phyloP scores from a whole-genome alignment of 768 basidiomycete genomes.

The Tricholoma sp. region DNA sequence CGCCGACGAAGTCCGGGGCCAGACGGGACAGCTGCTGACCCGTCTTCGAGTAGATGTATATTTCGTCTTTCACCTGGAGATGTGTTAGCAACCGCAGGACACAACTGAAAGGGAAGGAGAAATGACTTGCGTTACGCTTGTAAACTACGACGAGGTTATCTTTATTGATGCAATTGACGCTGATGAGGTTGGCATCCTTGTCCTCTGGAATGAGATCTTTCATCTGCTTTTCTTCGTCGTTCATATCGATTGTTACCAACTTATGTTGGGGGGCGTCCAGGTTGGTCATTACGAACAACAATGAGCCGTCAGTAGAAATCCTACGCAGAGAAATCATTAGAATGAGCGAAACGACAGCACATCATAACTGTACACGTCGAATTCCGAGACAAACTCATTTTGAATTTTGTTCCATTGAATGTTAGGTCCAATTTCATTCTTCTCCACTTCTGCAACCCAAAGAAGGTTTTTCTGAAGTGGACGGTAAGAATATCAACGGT shows the following conservation, averaged over 20 bases:
- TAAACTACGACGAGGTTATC: conserved; percentile 59
- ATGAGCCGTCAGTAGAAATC: conserved; percentile 57
- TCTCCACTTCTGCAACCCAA: conserved; percentile 66
- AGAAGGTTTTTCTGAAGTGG: conserved; percentile 59
- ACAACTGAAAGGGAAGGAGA: background rate
- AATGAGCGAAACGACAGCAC: conserved; percentile 2
- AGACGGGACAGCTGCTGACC: conserved; percentile 54
- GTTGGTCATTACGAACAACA: conserved; percentile 64
- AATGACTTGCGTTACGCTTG: conserved; percentile 59
- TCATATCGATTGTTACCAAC: conserved; percentile 58
- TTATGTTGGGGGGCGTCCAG: conserved; percentile 61
- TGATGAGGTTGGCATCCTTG: conserved; percentile 54
- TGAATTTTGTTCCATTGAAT: conserved; percentile 72
- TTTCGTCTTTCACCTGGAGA: conserved; percentile 67
- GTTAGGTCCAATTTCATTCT: conserved; percentile 53
- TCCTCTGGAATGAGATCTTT: conserved; percentile 67
- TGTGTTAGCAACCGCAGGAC: conserved; percentile 2
- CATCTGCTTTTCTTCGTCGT: conserved; percentile 40
- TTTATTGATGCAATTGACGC: conserved; percentile 40
- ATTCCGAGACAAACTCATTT: conserved; percentile 63
- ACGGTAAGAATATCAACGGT: background rate
- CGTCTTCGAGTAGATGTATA: conserved; percentile 59
- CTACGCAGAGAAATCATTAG: conserved; percentile 29
- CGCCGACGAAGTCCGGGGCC: conserved; percentile 63
- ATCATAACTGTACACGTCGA: conserved; percentile 45